Evolutionary conservation across 306 rosid species (phyloP).

Genomic region (Cyamopsis tetragonoloba): DNA sequence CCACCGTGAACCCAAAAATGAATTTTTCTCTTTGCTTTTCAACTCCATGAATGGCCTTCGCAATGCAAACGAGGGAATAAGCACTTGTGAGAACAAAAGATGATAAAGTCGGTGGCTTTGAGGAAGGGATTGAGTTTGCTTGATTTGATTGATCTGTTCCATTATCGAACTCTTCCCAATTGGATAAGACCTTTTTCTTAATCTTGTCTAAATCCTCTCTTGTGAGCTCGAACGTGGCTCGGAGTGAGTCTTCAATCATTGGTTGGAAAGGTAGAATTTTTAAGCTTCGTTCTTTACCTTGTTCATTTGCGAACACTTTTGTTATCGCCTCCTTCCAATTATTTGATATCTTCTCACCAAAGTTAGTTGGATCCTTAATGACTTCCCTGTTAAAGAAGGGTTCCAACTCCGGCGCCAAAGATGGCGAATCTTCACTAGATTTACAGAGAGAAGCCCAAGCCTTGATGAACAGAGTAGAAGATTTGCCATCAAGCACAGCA

Average conservation of each 20-base stretch:
- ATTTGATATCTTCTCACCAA: background rate
- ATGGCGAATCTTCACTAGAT: background rate
- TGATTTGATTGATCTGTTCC: background rate
- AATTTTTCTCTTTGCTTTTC: background rate
- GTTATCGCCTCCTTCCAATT: background rate
- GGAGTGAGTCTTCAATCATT: background rate
- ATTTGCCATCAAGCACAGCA: constrained; percentile 48
- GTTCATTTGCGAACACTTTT: background rate
- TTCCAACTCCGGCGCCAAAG: constrained; percentile 19
- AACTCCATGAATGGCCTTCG: constrained; percentile 15
- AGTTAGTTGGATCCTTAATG: constrained; percentile 27
- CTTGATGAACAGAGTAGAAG: constrained; percentile 42
- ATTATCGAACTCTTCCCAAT: background rate
- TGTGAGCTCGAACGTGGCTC: constrained; percentile 39
- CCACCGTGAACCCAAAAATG: background rate
- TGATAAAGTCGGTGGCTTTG: constrained; percentile 28
- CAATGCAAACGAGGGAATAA: constrained; percentile 19
- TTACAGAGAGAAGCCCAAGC: constrained; percentile 46
- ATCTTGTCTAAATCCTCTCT: constrained; percentile 28
- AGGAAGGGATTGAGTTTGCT: background rate
- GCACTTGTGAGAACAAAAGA: constrained; percentile 34
- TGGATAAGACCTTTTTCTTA: constrained; percentile 10
- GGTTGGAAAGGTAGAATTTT: constrained; percentile 16
- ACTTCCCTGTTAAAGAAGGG: constrained; percentile 38
- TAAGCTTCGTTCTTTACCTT: background rate